Base-by-base conservation (phyloP, 2,329 filamentous ascomycete species). In the Penicillium freii region DNA sequence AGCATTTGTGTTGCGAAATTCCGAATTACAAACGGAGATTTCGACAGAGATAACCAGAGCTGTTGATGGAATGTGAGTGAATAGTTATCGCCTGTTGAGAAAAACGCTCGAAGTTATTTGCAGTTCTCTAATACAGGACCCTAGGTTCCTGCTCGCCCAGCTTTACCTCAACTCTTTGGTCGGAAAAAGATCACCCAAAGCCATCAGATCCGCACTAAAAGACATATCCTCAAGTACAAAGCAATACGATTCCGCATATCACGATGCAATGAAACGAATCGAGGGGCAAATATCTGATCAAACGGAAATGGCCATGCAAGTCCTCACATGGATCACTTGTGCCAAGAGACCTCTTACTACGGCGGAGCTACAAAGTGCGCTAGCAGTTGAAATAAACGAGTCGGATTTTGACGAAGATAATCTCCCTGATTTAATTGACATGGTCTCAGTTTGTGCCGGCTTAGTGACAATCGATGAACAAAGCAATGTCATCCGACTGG, bases 11-110 rank as follows among this genome's bases (percentile, higher is more conserved):
- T 17, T 25, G 15, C 51, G 39, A 17, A 58, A 57, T 13, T 39
- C 27, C 23, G 23, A 54, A 9, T 54, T 68, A 13, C 58, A 62
- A 44, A 44, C 56, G 23, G 56, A 65, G 34, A 64, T 69, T 34
- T 25, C 19, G 13, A 25, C 15, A 3, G 13, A 36, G 15, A 49
- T 49, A 11, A 17, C 21, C 2, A 5, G 11, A 27, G n/a, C 33
- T 13, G 19, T n/a, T 1, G 46, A 38, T 36, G 46, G 46, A 15
- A 49, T 49, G 46, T 39, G 6, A 23, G 46, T 19, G 6, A 38
- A 29, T 11, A 25, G 5, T 25, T 25, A 7, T 25, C 1, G 25
- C 25, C 0, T 25, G 25, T 25, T 7, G 1, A 25, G 0, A 25
- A 25, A 25, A 25, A 2, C 0, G 5, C 25, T 25, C 25, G 25